phyloP scores from a whole-genome alignment of 2,329 filamentous ascomycete species.

The Verticillium zaregamsianum region DNA sequence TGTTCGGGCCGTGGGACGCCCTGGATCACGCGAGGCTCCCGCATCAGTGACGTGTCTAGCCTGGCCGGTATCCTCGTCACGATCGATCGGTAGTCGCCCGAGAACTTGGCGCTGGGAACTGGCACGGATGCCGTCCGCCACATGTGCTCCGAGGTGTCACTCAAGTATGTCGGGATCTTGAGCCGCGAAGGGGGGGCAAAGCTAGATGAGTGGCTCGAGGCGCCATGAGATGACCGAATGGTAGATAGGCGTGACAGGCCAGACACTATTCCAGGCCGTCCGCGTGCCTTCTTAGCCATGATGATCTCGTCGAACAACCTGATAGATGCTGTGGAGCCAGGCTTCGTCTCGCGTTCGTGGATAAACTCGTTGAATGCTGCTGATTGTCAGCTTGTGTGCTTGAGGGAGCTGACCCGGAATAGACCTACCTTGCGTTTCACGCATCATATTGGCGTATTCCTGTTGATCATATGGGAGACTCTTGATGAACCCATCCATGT shows the following conservation, averaged over 20 bases:
- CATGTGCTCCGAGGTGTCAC: slow-evolving; percentile 71
- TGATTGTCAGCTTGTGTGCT: slow-evolving; percentile 14
- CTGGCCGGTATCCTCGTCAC: slow-evolving; percentile 71
- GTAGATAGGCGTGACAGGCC: slow-evolving; percentile 61
- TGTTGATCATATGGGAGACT: slow-evolving; percentile 63
- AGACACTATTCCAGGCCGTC: slow-evolving; percentile 60
- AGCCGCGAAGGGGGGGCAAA: slow-evolving; percentile 29
- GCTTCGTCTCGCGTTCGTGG: slow-evolving; percentile 68
- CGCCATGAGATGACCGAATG: slow-evolving; percentile 52
- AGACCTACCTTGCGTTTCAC: slow-evolving; percentile 59
- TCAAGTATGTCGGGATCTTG: slow-evolving; percentile 57
- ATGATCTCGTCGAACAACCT: slow-evolving; percentile 83
- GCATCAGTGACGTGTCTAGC: slow-evolving; percentile 83
- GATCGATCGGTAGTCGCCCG: slow-evolving; percentile 57
- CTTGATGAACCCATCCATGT: slow-evolving; percentile 61
- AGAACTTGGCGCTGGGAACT: slow-evolving; percentile 56
- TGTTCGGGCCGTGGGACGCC: slow-evolving; percentile 68
- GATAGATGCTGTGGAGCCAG: slow-evolving; percentile 59
- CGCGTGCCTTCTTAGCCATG: slow-evolving; percentile 67
- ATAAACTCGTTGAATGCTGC: slow-evolving; percentile 74
- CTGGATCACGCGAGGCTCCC: slow-evolving; percentile 84
- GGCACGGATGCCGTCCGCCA: slow-evolving; percentile 67
- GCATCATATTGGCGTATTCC: slow-evolving; percentile 60
- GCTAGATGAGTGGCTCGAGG: slow-evolving; percentile 34
- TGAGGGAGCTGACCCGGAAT: neutral